These are phyloP conservation scores for Neurospora sp. DNA, from an alignment of 495 filamentous ascomycete genomes.

Conservation along the genomic window DNA sequence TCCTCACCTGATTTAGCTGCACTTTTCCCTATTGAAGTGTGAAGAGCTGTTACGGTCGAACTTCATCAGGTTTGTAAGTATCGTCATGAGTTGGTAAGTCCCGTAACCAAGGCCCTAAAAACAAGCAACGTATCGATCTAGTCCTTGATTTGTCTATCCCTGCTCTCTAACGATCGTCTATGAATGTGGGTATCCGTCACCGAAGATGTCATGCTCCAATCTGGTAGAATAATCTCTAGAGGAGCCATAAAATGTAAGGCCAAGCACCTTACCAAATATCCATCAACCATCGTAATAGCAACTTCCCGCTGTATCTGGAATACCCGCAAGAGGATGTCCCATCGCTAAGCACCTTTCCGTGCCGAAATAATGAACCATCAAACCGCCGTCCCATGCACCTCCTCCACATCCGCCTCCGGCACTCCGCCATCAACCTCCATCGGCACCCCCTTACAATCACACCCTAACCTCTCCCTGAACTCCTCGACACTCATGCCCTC, in stretches of 20 bases:
- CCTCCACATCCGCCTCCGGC: neutral
- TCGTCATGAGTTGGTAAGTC: neutral
- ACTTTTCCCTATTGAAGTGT: neutral
- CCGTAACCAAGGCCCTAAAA: neutral
- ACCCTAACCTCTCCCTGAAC: constrained; percentile 52
- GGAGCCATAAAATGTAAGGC: neutral
- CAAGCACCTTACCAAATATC: neutral
- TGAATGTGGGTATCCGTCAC: neutral
- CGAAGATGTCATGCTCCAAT: neutral
- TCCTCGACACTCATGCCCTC: constrained; percentile 46
- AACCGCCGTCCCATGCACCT: constrained; percentile 7
- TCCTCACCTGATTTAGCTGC: too few relatives aligned
- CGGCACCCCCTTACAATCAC: constrained; percentile 42
- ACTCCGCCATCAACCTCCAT: neutral
- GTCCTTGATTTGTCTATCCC: neutral
- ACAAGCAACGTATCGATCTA: neutral
- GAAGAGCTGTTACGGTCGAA: neutral
- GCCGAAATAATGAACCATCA: neutral
- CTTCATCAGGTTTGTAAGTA: neutral
- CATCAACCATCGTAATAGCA: neutral
- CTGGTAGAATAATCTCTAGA: neutral
- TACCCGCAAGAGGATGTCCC: neutral
- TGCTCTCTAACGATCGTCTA: neutral
- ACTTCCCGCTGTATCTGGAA: neutral
- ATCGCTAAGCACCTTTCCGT: neutral